Conservation (phyloP, 805 yeast species). For the Helenozyma baotianmanensis region DNA sequence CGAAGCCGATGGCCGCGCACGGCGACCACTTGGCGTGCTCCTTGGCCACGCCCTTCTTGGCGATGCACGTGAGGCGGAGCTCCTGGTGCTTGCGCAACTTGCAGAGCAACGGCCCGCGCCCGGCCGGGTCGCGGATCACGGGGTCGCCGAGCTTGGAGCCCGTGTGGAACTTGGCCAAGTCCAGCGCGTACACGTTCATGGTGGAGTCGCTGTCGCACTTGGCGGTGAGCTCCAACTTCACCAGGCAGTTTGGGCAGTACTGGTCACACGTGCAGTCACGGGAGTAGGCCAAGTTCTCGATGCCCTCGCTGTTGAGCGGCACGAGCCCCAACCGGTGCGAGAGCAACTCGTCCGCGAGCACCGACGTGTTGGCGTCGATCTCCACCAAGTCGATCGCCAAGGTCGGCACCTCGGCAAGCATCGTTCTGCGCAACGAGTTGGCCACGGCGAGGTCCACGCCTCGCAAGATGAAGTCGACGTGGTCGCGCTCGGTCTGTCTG, state of each 20-base stretch:
- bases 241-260: slow-evolving; percentile 93
- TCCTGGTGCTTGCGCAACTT: slow-evolving; percentile 92
- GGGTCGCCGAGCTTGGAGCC: slow-evolving; percentile 69
- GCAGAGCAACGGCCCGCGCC: slow-evolving; percentile 85
- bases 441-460: slow-evolving; percentile 89
- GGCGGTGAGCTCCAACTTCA: slow-evolving; percentile 81
- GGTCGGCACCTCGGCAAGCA: slow-evolving; percentile 96
- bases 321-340: slow-evolving; percentile 91
- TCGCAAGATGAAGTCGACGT: slow-evolving; percentile 82
- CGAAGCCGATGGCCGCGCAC: slow-evolving; percentile 91
- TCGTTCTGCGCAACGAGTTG: slow-evolving; percentile 84
- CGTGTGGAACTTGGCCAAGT: slow-evolving; percentile 46
- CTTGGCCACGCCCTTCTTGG: slow-evolving; percentile 94
- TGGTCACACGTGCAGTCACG: slow-evolving; percentile 98
- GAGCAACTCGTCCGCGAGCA: slow-evolving; percentile 93
- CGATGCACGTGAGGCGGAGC: slow-evolving; percentile 82
- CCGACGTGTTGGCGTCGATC: slow-evolving; percentile 87
- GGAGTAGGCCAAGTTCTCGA: slow-evolving; percentile 78
- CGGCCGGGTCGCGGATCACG: slow-evolving; percentile 69
- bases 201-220: slow-evolving; percentile 83
- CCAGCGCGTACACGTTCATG: slow-evolving; percentile 86
- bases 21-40: slow-evolving; percentile 99
- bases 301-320: slow-evolving; percentile 81
- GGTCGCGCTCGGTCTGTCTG: slow-evolving; percentile 78
- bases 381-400: slow-evolving; percentile 95